These are phyloP conservation scores for Dactylonectria macrodidyma DNA, from an alignment of 2,329 filamentous ascomycete species.

Conservation along the genomic window DNA sequence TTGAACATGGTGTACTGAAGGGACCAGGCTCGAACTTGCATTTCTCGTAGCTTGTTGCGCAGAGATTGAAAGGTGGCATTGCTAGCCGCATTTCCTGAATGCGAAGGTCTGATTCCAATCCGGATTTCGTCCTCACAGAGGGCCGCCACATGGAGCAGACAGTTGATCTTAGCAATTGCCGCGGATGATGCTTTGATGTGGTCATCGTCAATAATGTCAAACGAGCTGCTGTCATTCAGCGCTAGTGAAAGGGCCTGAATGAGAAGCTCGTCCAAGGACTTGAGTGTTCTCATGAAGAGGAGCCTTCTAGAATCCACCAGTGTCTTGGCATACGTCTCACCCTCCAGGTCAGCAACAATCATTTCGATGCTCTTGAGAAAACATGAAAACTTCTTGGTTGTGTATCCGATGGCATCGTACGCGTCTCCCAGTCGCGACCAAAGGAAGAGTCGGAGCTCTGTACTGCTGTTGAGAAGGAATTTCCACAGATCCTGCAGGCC, in stretches of 20 bases:
- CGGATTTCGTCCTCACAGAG: constrained; percentile 90
- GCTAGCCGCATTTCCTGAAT: constrained; percentile 69
- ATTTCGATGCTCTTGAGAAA: constrained; percentile 89
- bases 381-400: constrained; percentile 91
- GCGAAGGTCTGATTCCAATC: constrained; percentile 78
- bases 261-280: constrained; percentile 83
- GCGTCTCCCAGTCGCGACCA: constrained; percentile 94
- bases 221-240: constrained; percentile 77
- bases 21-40: constrained; percentile 91
- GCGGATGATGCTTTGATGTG: constrained; percentile 82
- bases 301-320: constrained; percentile 76
- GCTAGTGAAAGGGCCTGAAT: constrained; percentile 79
- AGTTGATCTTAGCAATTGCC: constrained; percentile 79
- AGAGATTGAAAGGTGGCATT: constrained; percentile 67
- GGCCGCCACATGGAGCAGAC: constrained; percentile 83
- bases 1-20: constrained; percentile 86
- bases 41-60: constrained; percentile 83
- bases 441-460: constrained; percentile 86
- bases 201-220: constrained; percentile 87
- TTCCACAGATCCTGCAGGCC: constrained; percentile 84
- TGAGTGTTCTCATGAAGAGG: constrained; percentile 82
- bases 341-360: constrained; percentile 74
- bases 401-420: constrained; percentile 87
- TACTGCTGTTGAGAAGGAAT: constrained; percentile 86
- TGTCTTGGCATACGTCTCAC: constrained; percentile 74